Base-by-base conservation (phyloP, 192 early-diverging fungal genomes). In the Backusella liffmaniae region DNA sequence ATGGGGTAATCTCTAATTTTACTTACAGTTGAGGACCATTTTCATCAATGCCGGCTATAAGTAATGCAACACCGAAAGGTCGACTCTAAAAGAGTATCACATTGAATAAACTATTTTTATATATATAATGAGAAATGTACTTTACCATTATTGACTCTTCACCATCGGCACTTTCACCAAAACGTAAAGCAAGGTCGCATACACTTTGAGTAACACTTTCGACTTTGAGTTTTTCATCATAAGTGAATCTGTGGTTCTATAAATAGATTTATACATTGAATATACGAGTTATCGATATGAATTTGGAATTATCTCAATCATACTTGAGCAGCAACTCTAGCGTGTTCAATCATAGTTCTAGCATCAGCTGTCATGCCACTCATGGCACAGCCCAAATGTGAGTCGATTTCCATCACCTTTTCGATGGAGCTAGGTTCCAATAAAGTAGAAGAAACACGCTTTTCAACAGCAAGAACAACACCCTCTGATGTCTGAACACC, bases 281-380 rank as follows among this genome's bases (percentile, higher is more conserved):
- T 32, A 32, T 73, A 36, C 16, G 59, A 49, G 46, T 49, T 30
- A 39, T 39, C 37, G 37, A 39, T 39, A 39, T 39, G 37, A 10
- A 68, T 72, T 6, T 51, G 15, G 42, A 35, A 15, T 2, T 70
- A 29, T 70, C 16, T 44, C 6, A 1, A 2, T 70, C 29, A 65
- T 85, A 95, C 94, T 85, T 97, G 97, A 26, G 96, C 94, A 84
- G 97, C 95, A 35, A 98, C 90, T 39, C 98, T 89, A 0, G 98
- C 97, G 79, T 98, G 97, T 80, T 99, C 97, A 72, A 99, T 96
- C 92, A 99, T 97, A 39, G 97, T 99, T 72, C 97, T 88, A 35
- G 96, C 93, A 80, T 99, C 98, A 10, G 98, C 96, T 34, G 94
- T 96, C 72, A 98, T 87, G 7, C 98, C 97, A 30, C 95, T 96